These are phyloP conservation scores for Prototheca wickerhamii DNA, from an alignment of 163 green algal genomes.

Conservation along the genomic window DNA sequence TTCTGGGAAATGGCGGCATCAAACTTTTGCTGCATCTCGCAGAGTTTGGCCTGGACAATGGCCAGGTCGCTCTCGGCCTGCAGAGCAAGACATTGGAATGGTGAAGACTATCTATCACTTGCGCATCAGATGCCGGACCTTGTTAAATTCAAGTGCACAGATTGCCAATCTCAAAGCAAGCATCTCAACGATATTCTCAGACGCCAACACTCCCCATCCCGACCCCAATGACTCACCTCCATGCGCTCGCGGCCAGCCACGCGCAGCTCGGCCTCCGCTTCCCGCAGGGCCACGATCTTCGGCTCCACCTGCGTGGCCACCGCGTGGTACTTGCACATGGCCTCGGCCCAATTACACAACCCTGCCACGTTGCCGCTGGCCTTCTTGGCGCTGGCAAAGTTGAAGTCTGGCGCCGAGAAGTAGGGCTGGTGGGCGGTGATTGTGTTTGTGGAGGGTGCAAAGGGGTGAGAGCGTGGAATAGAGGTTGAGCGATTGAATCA, in stretches of 20 bases:
- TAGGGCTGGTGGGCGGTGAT: conserved; percentile 64
- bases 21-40: conserved; percentile 88
- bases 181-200: too few species aligned
- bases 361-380: conserved; percentile 84
- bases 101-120: too few species aligned
- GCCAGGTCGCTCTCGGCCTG: conserved; percentile 78
- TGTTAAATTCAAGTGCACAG: too few species aligned
- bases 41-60: conserved; percentile 79
- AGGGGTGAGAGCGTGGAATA: not conserved
- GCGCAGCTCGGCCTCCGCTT: conserved; percentile 82
- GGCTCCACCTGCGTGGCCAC: conserved; percentile 88
- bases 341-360: conserved; percentile 86
- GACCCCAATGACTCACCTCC: conserved; percentile 6
- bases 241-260: conserved; percentile 55
- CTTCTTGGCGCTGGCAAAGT: conserved; percentile 83
- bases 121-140: too few species aligned
- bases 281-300: conserved; percentile 81
- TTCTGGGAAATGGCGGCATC: conserved; percentile 88
- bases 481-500: too few species aligned
- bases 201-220: too few species aligned
- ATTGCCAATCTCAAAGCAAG: too few species aligned
- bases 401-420: conserved; percentile 87
- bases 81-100: not conserved
- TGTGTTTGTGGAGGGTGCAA: not conserved
- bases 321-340: conserved; percentile 93